Evolutionary conservation across 495 filamentous ascomycete genomes (phyloP), one percentile per base, ranked within the genome.

Genomic region (Astrothelium macrocarpum): DNA sequence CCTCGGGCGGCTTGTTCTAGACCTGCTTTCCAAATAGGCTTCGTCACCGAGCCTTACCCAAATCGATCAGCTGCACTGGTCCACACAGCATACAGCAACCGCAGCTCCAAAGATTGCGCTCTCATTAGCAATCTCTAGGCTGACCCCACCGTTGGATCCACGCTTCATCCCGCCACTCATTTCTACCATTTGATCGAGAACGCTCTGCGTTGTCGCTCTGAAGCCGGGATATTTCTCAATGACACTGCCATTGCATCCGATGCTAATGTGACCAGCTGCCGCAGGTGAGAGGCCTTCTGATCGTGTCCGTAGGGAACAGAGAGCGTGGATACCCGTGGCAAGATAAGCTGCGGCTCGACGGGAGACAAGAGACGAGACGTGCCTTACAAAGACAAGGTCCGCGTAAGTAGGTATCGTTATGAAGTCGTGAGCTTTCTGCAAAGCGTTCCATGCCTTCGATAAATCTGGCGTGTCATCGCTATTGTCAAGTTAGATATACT

Each of bases 191-290:
- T 71, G 66, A 62, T 85, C 77, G 43, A 86, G 76, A 64, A 78
- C 81, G 5, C 59, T 61, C 70, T 88, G 82, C 62, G 80, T 79
- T 4, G 65, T 72, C 31, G 53, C 62, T 20, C 75, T 70, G 68
- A 87, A 88, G 23, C 70, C 71, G 0, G 86, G 85, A 69, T 87
- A 89, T 67, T 83, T 80, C 72, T 86, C 81, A 34, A 89, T 78
- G 34, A 89, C 85, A 29, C 78, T 80, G 53, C 86, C 86, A 68
- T 85, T 85, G 70, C 82, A 87, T 10, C 81, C 84, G 12, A 87
- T 81, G 14, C 80, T 78, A 1, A 75, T 64, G 53, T 67, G 69
- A 31, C 63, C 73, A n/a, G 71, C 67, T 59, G 43, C 45, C 43
- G 63, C 59, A 18, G 70, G 65, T 4, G 60, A 26, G 7, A 74